Evolutionary conservation across 2,329 filamentous ascomycete genomes (phyloP), one percentile per base, ranked within the genome.

Genomic region (Diaporthe citrichinensis): DNA sequence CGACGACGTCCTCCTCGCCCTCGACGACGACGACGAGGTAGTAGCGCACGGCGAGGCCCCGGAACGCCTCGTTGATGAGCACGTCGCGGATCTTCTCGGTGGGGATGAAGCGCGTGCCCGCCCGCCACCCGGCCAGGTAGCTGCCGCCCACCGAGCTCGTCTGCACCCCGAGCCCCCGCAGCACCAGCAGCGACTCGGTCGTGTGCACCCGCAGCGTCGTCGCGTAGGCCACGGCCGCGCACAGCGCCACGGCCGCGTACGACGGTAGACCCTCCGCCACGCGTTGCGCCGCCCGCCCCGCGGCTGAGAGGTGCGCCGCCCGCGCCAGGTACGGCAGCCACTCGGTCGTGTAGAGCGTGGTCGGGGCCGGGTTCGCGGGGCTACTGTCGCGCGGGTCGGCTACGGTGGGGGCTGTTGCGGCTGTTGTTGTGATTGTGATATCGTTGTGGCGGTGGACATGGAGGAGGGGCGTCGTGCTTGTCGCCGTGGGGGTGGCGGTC

Each of bases 1-100:
- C 96, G 0, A 98, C 94, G 6, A 98, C 90, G 78, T 97, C 93
- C 72, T 93, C 90, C 84, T 98, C 96, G 2, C 93, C 95, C 79
- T 97, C 94, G 25, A 98, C 95, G 72, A 98, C 93, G 41, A 98
- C 94, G 6, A 95, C 92, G 12, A 99, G 86, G 81, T 98, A 98
- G 81, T 96, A 98, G 55, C 93, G 88, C 49, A 98, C 95, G 85
- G 96, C 95, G 81, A 98, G 98, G 0, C 96, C 96, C 74, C 91
- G 92, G 84, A 98, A 98, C 4, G 96, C 97, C 87, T 99, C 97
- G 83, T 98, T 95, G 69, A 99, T 94, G 72, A 98, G 91, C 74
- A 99, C 93, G 83, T 99, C 97, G 82, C 94, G 94, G 75, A 99
- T 97, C 84, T 95, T 93, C 59, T 94, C 94, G 0, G 96, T 98